Conservation (phyloP, 176 grass and related monocot genomes). For the Olyra latifolia region DNA sequence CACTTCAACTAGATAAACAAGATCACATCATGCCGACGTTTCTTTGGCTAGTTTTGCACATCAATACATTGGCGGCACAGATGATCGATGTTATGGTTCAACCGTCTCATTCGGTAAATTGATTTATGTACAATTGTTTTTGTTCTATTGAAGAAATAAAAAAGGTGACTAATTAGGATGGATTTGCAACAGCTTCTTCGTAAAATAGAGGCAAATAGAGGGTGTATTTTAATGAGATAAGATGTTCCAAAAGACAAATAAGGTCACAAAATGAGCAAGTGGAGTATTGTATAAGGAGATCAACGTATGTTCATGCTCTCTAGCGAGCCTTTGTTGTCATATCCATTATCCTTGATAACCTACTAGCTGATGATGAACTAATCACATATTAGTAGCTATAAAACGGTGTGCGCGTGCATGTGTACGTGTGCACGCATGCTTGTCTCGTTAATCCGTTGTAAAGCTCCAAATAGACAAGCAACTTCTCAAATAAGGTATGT, state of each 20-base stretch:
- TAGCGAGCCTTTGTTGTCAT: conserved; percentile 8
- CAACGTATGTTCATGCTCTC: conserved; percentile 5
- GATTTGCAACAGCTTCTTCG: conserved; percentile 1
- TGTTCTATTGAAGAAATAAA: background rate
- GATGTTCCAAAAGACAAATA: background rate
- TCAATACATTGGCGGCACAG: background rate
- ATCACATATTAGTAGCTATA: conserved; percentile 4
- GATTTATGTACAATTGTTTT: background rate
- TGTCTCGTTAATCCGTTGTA: background rate
- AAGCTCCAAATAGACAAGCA: background rate
- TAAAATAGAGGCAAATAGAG: background rate
- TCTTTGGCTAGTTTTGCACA: background rate
- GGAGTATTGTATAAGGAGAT: background rate
- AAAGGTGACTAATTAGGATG: background rate
- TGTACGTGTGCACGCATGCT: conserved; percentile 22
- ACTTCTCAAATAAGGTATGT: background rate
- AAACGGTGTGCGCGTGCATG: conserved; percentile 17
- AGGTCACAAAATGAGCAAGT: conserved; percentile 35
- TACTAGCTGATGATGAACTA: conserved; percentile 13
- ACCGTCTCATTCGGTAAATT: background rate
- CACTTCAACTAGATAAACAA: background rate
- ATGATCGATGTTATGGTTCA: background rate
- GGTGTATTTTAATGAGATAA: conserved; percentile 14
- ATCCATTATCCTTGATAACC: conserved; percentile 30
- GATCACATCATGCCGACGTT: background rate